phyloP scores from a whole-genome alignment of 106 monocot species.

The Vanilla planifolia region DNA sequence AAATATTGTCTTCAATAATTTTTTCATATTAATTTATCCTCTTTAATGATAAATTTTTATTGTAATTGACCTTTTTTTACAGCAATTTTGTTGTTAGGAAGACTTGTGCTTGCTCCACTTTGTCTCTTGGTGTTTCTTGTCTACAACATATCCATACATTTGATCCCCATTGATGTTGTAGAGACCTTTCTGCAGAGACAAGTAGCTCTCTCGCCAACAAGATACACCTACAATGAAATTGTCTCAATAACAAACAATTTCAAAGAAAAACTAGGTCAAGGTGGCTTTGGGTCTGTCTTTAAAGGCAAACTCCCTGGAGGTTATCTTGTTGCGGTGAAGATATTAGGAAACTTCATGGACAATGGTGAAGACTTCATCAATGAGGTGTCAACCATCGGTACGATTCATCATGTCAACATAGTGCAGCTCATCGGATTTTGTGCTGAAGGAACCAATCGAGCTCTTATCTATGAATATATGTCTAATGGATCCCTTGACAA shows the following conservation, averaged over 20 bases:
- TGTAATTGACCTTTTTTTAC: no score
- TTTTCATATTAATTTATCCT: no score
- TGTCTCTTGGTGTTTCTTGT: neutral
- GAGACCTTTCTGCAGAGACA: neutral
- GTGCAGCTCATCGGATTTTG: neutral
- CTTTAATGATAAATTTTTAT: no score
- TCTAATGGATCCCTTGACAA: slow-evolving; percentile 5
- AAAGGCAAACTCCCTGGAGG: neutral
- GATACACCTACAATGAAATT: no score
- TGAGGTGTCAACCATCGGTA: slow-evolving; percentile 1
- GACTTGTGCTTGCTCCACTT: neutral
- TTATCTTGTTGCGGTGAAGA: neutral
- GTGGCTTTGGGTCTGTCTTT: neutral
- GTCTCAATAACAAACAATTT: neutral
- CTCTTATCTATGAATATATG: neutral
- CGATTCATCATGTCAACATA: neutral
- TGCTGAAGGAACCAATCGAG: neutral
- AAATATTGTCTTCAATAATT: no score
- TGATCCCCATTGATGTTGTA: neutral
- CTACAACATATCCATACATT: neutral
- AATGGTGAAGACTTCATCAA: slow-evolving; percentile 2
- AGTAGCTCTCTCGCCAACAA: neutral
- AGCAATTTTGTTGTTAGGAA: neutral
- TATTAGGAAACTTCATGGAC: neutral
- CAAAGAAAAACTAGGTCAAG: neutral